Evolutionary conservation across 2,329 filamentous ascomycete genomes (phyloP).

Genomic region (Berkeleyomyces rouxiae): DNA sequence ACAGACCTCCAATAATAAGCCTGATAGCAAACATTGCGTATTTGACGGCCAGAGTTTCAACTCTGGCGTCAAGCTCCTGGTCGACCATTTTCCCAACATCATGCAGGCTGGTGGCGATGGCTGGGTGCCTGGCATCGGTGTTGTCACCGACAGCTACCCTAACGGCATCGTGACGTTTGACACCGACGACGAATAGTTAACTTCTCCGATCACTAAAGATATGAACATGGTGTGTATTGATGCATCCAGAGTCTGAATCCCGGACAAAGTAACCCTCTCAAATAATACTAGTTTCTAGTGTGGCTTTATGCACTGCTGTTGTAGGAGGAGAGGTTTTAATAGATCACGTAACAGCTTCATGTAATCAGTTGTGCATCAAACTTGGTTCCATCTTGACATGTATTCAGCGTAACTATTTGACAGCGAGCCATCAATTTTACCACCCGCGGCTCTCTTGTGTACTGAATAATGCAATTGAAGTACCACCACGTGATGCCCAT

Average conservation of each 20-base stretch:
- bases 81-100: slow-evolving; percentile 33
- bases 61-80: slow-evolving; percentile 40
- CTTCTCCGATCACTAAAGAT: too few relatives aligned
- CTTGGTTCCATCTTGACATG: background rate
- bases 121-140: slow-evolving; percentile 30
- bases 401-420: too few relatives aligned
- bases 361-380: too few relatives aligned
- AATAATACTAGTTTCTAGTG: too few relatives aligned
- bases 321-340: too few relatives aligned
- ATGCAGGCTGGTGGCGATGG: slow-evolving; percentile 32
- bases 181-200: slow-evolving; percentile 7
- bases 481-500: background rate
- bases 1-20: slow-evolving; percentile 41
- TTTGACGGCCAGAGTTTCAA: slow-evolving; percentile 39
- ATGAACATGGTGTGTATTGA: background rate
- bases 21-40: slow-evolving; percentile 39
- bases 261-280: too few relatives aligned
- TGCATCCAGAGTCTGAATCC: too few relatives aligned
- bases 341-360: too few relatives aligned
- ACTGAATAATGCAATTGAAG: background rate
- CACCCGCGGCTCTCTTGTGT: background rate
- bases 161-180: slow-evolving; percentile 7
- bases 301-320: too few relatives aligned
- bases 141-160: slow-evolving; percentile 26
- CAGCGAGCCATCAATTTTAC: too few relatives aligned